phyloP scores from a whole-genome alignment of 192 early-diverging fungal species.

The Gaertneriomyces sp. region DNA sequence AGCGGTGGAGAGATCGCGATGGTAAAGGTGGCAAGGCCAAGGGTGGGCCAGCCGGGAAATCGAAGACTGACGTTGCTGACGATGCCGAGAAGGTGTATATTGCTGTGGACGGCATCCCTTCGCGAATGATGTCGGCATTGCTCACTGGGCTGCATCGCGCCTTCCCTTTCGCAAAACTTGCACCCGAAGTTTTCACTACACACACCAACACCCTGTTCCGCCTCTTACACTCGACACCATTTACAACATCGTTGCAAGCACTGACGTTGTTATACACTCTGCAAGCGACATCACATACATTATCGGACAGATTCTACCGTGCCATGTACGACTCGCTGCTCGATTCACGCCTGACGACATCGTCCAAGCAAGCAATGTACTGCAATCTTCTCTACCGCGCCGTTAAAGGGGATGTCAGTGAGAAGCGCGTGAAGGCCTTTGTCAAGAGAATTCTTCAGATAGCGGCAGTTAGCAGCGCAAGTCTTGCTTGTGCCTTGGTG shows the following conservation, averaged over 20 bases:
- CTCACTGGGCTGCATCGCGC: constrained; percentile 95
- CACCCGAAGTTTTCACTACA: constrained; percentile 73
- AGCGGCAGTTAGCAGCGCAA: constrained; percentile 58
- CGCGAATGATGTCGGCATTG: constrained; percentile 85
- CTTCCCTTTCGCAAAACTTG: constrained; percentile 83
- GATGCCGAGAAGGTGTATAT: constrained; percentile 19
- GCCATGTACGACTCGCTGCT: constrained; percentile 84
- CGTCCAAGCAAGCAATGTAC: constrained; percentile 90
- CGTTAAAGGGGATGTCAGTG: constrained; percentile 68
- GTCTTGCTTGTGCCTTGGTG: constrained; percentile 82
- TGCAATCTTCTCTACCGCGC: constrained; percentile 88
- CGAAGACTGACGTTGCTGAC: constrained; percentile 4
- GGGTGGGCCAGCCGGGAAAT: constrained; percentile 6
- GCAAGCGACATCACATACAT: constrained; percentile 42
- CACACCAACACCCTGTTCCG: constrained; percentile 90
- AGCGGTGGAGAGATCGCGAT: constrained; percentile 28
- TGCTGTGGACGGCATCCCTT: constrained; percentile 59
- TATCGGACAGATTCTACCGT: constrained; percentile 87
- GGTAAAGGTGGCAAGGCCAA: constrained; percentile 32
- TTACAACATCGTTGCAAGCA: constrained; percentile 92
- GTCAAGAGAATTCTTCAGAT: constrained; percentile 85
- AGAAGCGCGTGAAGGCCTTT: constrained; percentile 74
- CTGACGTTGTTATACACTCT: constrained; percentile 85
- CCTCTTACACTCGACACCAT: constrained; percentile 82
- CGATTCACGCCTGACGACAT: constrained; percentile 68